A percentile compares a stretch with the other conserved stretches of the same genome.
Evolutionary conservation across 176 grass and related monocot species (phyloP).

Genomic region (Bromus sterilis): DNA sequence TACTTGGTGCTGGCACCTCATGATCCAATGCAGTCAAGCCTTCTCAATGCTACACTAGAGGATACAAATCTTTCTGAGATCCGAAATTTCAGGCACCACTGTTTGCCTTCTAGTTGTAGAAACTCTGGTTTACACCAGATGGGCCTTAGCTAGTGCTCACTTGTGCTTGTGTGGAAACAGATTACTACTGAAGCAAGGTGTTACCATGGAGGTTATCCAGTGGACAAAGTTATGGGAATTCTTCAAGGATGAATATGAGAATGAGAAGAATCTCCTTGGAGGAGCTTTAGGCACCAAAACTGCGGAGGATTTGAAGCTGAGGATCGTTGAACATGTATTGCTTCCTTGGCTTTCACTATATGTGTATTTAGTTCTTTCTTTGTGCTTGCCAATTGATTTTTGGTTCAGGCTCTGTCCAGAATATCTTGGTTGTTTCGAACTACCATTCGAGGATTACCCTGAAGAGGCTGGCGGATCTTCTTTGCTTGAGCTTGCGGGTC

Average conservation of each 20-base stretch:
- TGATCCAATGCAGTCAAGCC: constrained; percentile 85
- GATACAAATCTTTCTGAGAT: constrained; percentile 85
- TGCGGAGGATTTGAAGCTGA: constrained; percentile 72
- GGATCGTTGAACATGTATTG: constrained; percentile 88
- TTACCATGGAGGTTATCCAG: constrained; percentile 96
- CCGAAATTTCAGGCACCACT: constrained; percentile 53
- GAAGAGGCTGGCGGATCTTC: constrained; percentile 75
- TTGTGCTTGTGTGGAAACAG: constrained; percentile 6
- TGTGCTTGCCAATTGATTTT: constrained; percentile 2
- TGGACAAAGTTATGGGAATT: constrained; percentile 83
- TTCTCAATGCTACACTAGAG: constrained; percentile 80
- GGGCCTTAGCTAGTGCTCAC: background rate
- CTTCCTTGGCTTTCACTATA: background rate
- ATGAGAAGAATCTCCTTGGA: constrained; percentile 78
- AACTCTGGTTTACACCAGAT: background rate
- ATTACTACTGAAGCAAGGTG: constrained; percentile 68
- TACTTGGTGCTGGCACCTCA: constrained; percentile 68
- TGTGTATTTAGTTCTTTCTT: background rate
- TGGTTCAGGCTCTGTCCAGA: constrained; percentile 34
- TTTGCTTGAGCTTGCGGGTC: constrained; percentile 79
- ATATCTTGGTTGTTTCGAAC: constrained; percentile 95
- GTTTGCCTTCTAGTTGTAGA: background rate
- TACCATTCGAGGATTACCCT: constrained; percentile 95
- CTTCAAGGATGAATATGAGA: constrained; percentile 67
- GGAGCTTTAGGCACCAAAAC: constrained; percentile 73